phyloP scores from a whole-genome alignment of 2,329 filamentous ascomycete genomes.

The Macrophomina pseudophaseolina region DNA sequence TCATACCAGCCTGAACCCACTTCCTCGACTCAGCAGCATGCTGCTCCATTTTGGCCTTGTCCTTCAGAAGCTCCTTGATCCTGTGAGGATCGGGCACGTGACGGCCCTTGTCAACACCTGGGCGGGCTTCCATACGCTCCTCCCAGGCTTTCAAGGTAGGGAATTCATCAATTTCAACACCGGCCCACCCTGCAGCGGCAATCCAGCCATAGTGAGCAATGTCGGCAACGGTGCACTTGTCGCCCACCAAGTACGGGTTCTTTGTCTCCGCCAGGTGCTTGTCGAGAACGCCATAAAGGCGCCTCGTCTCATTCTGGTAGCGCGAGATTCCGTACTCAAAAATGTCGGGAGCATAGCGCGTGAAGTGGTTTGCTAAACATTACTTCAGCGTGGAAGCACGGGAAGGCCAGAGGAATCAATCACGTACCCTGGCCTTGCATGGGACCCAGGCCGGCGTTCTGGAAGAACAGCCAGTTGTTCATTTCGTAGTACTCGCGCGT shows the following conservation, averaged over 20 bases:
- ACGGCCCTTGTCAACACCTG: constrained; percentile 74
- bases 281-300: constrained; percentile 79
- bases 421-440: constrained; percentile 65
- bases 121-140: constrained; percentile 69
- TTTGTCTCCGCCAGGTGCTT: constrained; percentile 63
- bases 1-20: constrained; percentile 75
- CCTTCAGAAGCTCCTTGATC: constrained; percentile 63
- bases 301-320: constrained; percentile 82
- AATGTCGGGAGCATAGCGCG: constrained; percentile 61
- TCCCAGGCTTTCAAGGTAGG: constrained; percentile 79
- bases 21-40: constrained; percentile 57
- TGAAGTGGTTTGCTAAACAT: constrained; percentile 71
- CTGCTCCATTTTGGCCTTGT: constrained; percentile 64
- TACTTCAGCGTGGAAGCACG: not conserved
- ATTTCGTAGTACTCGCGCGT: constrained; percentile 78
- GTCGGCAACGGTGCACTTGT: constrained; percentile 69
- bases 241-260: constrained; percentile 63
- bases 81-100: constrained; percentile 71
- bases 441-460: constrained; percentile 80
- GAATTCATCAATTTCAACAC: constrained; percentile 75
- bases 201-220: constrained; percentile 84
- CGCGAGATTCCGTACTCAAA: constrained; percentile 83
- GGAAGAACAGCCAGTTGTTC: constrained; percentile 74
- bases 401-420: not conserved
- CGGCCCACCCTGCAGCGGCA: constrained; percentile 61